Conservation (phyloP, 2,329 filamentous ascomycete species). For the Esteya vermicola region DNA sequence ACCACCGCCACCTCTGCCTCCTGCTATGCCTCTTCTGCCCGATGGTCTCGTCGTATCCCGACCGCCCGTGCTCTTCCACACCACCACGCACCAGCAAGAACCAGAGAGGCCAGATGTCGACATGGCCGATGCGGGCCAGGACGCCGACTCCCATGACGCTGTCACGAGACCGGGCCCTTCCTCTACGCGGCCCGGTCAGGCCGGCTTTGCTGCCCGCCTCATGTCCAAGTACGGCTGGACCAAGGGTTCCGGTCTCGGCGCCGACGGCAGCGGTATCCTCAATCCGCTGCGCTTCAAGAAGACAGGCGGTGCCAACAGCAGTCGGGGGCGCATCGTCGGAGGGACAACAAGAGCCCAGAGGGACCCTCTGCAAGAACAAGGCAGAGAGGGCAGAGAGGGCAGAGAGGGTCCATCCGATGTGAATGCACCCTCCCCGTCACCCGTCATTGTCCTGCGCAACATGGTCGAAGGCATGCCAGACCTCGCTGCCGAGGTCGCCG, state of each 20-base stretch:
- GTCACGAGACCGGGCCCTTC: conserved; percentile 10
- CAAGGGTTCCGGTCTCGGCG: conserved; percentile 76
- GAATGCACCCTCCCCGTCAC: conserved; percentile 29
- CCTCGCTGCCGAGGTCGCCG: conserved; percentile 61
- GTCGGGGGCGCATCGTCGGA: conserved; percentile 71
- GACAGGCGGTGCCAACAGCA: conserved; percentile 49
- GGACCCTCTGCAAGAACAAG: conserved; percentile 38
- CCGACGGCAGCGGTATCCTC: conserved; percentile 66
- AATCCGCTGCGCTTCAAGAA: conserved; percentile 83
- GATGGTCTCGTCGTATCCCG: conserved; percentile 54
- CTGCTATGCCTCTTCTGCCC: neutral
- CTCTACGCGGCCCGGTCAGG: conserved; percentile 61
- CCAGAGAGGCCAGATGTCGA: conserved; percentile 20
- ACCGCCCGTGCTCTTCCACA: conserved; percentile 58
- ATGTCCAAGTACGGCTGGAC: conserved; percentile 93
- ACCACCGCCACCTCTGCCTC: conserved; percentile 3
- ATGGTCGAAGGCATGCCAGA: conserved; percentile 78
- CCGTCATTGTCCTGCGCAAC: conserved; percentile 67
- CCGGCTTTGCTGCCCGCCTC: conserved; percentile 72
- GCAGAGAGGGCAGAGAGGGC: conserved; percentile 10
- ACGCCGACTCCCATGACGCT: conserved; percentile 3
- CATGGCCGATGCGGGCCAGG: conserved; percentile 12
- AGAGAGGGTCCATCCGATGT: conserved; percentile 21
- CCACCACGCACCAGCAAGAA: conserved; percentile 20
- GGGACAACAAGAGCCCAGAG: too few relatives aligned